Percentiles rank a stretch among this genome's conserved stretches.
phyloP scores from a whole-genome alignment of 176 grass and related monocot species.

The Carex myosuroides region DNA sequence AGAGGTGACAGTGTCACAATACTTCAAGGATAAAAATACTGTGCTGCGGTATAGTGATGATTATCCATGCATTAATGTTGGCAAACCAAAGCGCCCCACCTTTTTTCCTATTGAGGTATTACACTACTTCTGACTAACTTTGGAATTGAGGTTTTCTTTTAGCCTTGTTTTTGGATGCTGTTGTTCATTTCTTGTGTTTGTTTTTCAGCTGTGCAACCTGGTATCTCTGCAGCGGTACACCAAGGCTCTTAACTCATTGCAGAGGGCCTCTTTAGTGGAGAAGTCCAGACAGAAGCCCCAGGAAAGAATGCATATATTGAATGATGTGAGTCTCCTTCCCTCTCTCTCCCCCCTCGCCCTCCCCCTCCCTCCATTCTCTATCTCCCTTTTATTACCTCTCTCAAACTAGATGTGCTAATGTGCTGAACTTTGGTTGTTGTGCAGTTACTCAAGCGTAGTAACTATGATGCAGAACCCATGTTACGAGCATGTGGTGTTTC shows the following conservation, averaged over 20 bases:
- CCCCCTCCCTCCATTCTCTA: too few species aligned
- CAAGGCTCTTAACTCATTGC: conserved; percentile 51
- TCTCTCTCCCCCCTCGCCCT: not conserved
- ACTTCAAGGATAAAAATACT: conserved; percentile 64
- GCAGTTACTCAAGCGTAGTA: conserved; percentile 47
- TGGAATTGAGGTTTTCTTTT: not conserved
- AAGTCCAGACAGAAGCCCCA: conserved; percentile 91
- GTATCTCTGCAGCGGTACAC: conserved; percentile 82
- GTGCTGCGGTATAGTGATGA: conserved; percentile 53
- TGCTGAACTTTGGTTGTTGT: not conserved
- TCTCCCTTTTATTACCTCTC: not conserved
- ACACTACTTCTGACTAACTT: not conserved
- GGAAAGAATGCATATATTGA: conserved; percentile 64
- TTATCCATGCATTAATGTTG: conserved; percentile 88
- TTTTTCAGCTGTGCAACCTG: conserved; percentile 43
- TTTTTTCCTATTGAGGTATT: conserved; percentile 69
- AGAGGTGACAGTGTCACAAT: conserved; percentile 63
- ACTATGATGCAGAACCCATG: conserved; percentile 73
- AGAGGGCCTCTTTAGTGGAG: conserved; percentile 70
- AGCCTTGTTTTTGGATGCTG: not conserved
- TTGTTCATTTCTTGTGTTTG: conserved; percentile 13
- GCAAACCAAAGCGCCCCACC: conserved; percentile 71
- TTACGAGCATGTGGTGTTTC: conserved; percentile 55
- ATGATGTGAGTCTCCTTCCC: conserved; percentile 32
- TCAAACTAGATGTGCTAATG: not conserved